Conservation (phyloP, 306 rosid species). For the Medicago ruthenica region DNA sequence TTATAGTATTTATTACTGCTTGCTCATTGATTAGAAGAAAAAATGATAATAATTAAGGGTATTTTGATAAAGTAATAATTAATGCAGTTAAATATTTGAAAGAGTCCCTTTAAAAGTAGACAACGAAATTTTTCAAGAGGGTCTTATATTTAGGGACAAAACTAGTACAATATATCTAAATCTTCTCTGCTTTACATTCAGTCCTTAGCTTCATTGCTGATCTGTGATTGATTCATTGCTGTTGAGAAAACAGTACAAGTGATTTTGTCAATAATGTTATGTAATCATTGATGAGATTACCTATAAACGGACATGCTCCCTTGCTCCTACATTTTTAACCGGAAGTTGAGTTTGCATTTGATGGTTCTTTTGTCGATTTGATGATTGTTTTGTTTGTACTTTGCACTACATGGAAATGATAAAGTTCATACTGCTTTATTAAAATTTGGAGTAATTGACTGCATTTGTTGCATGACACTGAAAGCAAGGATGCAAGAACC, state of each 20-base stretch:
- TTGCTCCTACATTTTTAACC: neutral
- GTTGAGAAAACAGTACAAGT: neutral
- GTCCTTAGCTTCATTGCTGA: slow-evolving; percentile 12
- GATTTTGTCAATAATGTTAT: too few species aligned
- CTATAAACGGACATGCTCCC: neutral
- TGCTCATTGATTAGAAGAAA: too few species aligned
- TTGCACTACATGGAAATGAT: slow-evolving; percentile 6
- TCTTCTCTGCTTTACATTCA: neutral
- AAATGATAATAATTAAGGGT: too few species aligned
- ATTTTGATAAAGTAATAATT: too few species aligned
- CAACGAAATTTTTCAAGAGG: too few species aligned
- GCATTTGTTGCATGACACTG: neutral
- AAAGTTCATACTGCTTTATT: neutral
- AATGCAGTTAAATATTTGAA: too few species aligned
- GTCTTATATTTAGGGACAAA: too few species aligned
- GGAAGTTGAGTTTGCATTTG: neutral
- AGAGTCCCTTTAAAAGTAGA: too few species aligned
- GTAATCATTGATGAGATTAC: neutral
- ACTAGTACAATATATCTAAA: too few species aligned
- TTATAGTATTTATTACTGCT: too few species aligned
- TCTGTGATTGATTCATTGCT: slow-evolving; percentile 6
- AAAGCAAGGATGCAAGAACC: slow-evolving; percentile 8
- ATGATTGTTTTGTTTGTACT: neutral
- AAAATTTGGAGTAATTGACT: slow-evolving; percentile 5
- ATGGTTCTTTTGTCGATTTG: slow-evolving; percentile 13